Base-by-base conservation (phyloP, 805 yeast genomes). In the Monosporozyma solicola region DNA sequence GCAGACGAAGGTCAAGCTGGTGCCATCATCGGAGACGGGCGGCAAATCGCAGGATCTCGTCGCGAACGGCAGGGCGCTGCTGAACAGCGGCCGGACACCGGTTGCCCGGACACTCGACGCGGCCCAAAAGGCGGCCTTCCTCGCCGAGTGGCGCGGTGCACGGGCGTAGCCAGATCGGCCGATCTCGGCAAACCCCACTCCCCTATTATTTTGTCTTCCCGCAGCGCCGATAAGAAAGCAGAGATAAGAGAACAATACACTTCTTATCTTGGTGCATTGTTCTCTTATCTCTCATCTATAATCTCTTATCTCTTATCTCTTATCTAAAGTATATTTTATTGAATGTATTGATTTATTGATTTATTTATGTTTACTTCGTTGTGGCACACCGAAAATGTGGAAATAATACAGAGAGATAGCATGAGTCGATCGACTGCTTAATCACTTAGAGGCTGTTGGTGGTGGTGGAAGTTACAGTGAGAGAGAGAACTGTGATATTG, bases 71-170 rank as follows among this genome's bases (percentile, higher is more conserved):
- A 2, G 46, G 16, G 2, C 16, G 15, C 7, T 24, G 16, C 46
- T 43, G 16, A 43, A 43, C 31, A 8, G 31, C 16, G 46, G 46
- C 46, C 15, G 46, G 31, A 24, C 46, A 11, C 31, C 31, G 15
- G 46, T 43, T 24, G 46, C 46, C 46, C 46, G 46, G 46, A 43
- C 46, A 25, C 46, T 43, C 46, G 29, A 16, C 46, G 46, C 46
- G 46, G 46, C 46, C 31, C 46, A 24, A 29, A 43, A 43, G 13
- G 16, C 27, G 46, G 29, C 29, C 8, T 43, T 43, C 31, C 46
- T 43, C 9, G 15, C 46, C 31, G 46, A 43, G 15, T 43, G 46
- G 46, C 25, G 46, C 31, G 46, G 46, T 13, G 46, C 46, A 43
- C 46, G 46, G 46, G 46, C 15, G 25, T 39, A 39, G 43, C 20